phyloP scores from a whole-genome alignment of 2,329 filamentous ascomycete genomes.

The Pseudogymnoascus sp. region DNA sequence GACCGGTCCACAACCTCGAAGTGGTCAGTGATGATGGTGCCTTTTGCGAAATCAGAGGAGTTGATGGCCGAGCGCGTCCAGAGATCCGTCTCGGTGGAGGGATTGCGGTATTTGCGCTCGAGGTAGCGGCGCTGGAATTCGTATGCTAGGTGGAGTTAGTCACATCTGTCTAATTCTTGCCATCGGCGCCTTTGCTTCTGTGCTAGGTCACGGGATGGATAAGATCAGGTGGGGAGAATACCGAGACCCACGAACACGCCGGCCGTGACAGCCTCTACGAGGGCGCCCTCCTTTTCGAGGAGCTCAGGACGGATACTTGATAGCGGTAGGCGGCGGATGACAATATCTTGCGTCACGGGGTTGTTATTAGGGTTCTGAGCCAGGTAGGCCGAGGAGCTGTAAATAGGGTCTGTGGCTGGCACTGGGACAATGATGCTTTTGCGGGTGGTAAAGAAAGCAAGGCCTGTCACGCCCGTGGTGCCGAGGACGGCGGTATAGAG shows the following conservation, averaged over 20 bases:
- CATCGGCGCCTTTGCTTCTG: neutral
- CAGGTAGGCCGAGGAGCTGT: slow-evolving; percentile 49
- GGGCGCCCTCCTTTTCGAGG: slow-evolving; percentile 52
- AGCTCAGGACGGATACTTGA: slow-evolving; percentile 59
- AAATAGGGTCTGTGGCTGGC: slow-evolving; percentile 53
- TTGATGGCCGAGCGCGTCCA: slow-evolving; percentile 53
- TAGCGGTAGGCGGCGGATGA: slow-evolving; percentile 56
- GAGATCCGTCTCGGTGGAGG: slow-evolving; percentile 52
- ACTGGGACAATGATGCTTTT: slow-evolving; percentile 42
- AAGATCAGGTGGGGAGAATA: slow-evolving; percentile 30
- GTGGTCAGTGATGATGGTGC: slow-evolving; percentile 62
- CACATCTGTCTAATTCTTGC: neutral
- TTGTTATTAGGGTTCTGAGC: slow-evolving; percentile 58
- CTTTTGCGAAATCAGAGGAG: slow-evolving; percentile 52
- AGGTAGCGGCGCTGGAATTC: slow-evolving; percentile 52
- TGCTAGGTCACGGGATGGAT: slow-evolving; percentile 10
- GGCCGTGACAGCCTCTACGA: slow-evolving; percentile 60
- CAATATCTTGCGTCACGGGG: slow-evolving; percentile 57
- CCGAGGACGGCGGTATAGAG: slow-evolving; percentile 20
- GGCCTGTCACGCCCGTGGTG: slow-evolving; percentile 18
- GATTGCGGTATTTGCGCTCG: slow-evolving; percentile 50
- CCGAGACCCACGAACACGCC: slow-evolving; percentile 61
- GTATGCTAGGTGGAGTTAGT: slow-evolving; percentile 38
- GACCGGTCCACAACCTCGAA: slow-evolving; percentile 66
- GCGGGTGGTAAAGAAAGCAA: slow-evolving; percentile 20